Base-by-base conservation (phyloP, 345 rosid genomes). In the Eucalyptus erythrocorys region DNA sequence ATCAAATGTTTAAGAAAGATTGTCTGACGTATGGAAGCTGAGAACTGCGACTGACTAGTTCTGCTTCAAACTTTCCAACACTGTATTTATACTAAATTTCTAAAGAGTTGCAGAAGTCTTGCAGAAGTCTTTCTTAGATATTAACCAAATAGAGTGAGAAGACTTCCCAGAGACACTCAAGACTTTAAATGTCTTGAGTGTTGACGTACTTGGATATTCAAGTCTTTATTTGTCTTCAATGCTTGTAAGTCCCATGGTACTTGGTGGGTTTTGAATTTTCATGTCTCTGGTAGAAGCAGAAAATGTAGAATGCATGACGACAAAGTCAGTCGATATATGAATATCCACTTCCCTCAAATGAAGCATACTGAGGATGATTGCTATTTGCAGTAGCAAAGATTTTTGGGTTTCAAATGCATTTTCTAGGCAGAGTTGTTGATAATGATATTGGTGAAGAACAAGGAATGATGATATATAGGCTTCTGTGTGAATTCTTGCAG, bases 401-500 rank as follows among this genome's bases (percentile, higher is more conserved):
- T 76, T 22, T 76, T 76, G 47, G 30, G 84, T 76, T 22, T 21
- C 16, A 76, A 64, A 40, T 76, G 84, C 84, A 76, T 43, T 76
- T 76, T 76, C 15, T 76, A 40, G 47, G 42, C 47, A 40, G 82
- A 37, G 16, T 21, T 40, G 43, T 76, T 4, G 84, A 76, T 40
- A 40, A 21, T 76, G 47, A 76, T 76, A 40, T 0, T 15, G 82
- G 42, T 76, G 30, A 76, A 76, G 82, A 76, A 76, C 82, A 76
- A 22, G 47, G 6, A 76, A 76, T 76, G 84, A 76, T 76, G 30
- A 76, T 76, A 76, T 40, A 22, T 21, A 40, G 47, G 84, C 84
- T 76, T 2, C 0, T 16, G 84, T 76, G 47, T 76, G 27, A 40
- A 37, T 76, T 40, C 89, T 85, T 92, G 90, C 96, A 96, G 99